Evolutionary conservation across 805 yeast species (phyloP).

Genomic region (Starmerella asiatica): DNA sequence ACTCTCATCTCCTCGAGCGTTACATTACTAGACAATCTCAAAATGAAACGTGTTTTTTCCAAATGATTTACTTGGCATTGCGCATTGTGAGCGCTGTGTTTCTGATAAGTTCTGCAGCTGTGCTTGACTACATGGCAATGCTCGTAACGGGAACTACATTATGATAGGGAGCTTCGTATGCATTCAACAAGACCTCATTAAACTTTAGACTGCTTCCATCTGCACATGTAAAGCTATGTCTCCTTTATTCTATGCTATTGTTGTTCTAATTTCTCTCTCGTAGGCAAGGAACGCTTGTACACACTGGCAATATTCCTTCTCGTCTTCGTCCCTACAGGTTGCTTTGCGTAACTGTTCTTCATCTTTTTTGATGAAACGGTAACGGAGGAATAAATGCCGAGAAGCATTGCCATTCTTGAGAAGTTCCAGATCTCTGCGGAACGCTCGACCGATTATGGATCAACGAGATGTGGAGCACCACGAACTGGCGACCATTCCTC

Average conservation of each 20-base stretch:
- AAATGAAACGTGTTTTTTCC: slow-evolving; percentile 83
- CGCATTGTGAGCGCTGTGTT: slow-evolving; percentile 45
- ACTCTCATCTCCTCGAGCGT: too few species aligned
- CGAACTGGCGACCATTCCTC: too few species aligned
- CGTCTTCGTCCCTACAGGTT: too few species aligned
- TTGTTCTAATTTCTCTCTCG: not conserved
- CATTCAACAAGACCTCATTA: slow-evolving; percentile 16
- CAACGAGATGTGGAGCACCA: too few species aligned
- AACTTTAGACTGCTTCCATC: slow-evolving; percentile 15
- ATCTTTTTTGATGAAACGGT: too few species aligned
- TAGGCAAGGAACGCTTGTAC: too few species aligned
- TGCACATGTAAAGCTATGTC: not conserved
- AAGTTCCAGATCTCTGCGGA: too few species aligned
- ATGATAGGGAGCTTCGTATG: slow-evolving; percentile 48
- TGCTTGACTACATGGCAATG: slow-evolving; percentile 23
- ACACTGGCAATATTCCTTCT: too few species aligned
- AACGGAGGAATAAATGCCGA: too few species aligned
- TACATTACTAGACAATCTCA: slow-evolving; percentile 57
- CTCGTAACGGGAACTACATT: slow-evolving; percentile 53
- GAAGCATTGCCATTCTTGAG: too few species aligned
- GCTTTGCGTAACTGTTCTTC: too few species aligned
- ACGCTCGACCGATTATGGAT: too few species aligned
- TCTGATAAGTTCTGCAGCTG: slow-evolving; percentile 23
- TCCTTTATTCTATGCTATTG: not conserved
- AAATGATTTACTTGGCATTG: slow-evolving; percentile 73